phyloP scores from a whole-genome alignment of 352 stramenopile genomes.

The Albugo candida region DNA sequence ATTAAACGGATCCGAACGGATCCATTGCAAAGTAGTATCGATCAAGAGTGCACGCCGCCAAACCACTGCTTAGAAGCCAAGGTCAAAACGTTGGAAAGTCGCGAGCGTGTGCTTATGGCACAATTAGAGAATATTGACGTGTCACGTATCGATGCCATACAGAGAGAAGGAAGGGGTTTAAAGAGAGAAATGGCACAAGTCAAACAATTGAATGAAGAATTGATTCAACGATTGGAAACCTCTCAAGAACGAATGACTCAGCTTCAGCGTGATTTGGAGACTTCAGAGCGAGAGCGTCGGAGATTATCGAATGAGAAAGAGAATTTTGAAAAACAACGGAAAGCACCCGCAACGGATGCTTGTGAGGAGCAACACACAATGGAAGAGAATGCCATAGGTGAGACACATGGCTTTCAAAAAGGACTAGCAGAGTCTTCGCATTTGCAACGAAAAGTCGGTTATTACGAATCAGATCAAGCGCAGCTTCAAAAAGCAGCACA shows the following conservation, averaged over 20 bases:
- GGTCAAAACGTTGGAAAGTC: constrained; percentile 43
- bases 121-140: constrained; percentile 17
- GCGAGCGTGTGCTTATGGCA: constrained; percentile 35
- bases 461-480: constrained; percentile 62
- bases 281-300: too few relatives aligned
- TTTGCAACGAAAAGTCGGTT: constrained; percentile 9
- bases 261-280: constrained; percentile 19
- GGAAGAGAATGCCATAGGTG: neutral
- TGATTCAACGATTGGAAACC: constrained; percentile 24
- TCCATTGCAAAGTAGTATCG: constrained; percentile 14
- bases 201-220: constrained; percentile 21
- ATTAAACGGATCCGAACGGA: constrained; percentile 25
- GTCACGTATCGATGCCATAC: neutral
- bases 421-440: constrained; percentile 6
- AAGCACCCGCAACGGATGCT: too few relatives aligned
- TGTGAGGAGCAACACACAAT: too few relatives aligned
- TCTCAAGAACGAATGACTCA: constrained; percentile 22
- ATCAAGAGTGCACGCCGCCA: neutral
- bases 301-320: too few relatives aligned
- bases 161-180: constrained; percentile 11
- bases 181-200: constrained; percentile 14
- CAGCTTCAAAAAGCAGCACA: constrained; percentile 55
- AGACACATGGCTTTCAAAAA: constrained; percentile 1
- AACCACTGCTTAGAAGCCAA: constrained; percentile 16
- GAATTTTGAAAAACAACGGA: too few relatives aligned